Percentiles rank a stretch among this genome's conserved stretches.
Evolutionary conservation across 495 filamentous ascomycete genomes (phyloP).

Genomic region (Evernia prunastri): DNA sequence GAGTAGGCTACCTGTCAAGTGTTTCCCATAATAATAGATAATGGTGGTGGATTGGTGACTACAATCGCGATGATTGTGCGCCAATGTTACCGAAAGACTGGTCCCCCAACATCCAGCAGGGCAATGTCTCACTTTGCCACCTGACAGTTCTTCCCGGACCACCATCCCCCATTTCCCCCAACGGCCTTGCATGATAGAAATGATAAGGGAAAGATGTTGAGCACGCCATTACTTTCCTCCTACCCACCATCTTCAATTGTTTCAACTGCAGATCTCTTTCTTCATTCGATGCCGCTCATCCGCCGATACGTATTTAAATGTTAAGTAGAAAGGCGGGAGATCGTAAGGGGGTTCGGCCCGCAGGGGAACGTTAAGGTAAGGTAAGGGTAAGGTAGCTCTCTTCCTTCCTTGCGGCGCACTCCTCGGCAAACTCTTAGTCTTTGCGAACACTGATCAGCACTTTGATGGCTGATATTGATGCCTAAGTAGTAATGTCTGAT

Average conservation of each 20-base stretch:
- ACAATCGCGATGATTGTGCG: not conserved
- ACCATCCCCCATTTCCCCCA: not conserved
- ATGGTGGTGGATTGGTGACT: not conserved
- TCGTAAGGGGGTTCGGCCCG: constrained; percentile 7
- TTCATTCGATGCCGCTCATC: not conserved
- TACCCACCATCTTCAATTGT: not conserved
- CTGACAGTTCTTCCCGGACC: not conserved
- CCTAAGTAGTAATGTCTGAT: too few species aligned
- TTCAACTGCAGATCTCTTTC: not conserved
- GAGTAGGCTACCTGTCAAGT: too few species aligned
- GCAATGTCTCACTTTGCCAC: not conserved
- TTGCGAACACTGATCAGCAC: too few species aligned
- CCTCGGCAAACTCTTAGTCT: too few species aligned
- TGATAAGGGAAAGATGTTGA: not conserved
- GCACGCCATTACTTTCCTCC: not conserved
- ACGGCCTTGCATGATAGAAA: constrained; percentile 1
- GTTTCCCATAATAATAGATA: not conserved
- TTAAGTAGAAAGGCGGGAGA: too few species aligned
- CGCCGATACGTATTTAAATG: too few species aligned
- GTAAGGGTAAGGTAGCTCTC: too few species aligned
- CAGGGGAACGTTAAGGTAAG: too few species aligned
- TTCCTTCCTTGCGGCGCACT: constrained; percentile 3
- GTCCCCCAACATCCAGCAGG: not conserved
- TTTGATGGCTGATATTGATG: too few species aligned
- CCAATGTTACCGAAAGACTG: not conserved